Evolutionary conservation across 139 green algal species (phyloP).

Genomic region (Pycnococcus provasolii): DNA sequence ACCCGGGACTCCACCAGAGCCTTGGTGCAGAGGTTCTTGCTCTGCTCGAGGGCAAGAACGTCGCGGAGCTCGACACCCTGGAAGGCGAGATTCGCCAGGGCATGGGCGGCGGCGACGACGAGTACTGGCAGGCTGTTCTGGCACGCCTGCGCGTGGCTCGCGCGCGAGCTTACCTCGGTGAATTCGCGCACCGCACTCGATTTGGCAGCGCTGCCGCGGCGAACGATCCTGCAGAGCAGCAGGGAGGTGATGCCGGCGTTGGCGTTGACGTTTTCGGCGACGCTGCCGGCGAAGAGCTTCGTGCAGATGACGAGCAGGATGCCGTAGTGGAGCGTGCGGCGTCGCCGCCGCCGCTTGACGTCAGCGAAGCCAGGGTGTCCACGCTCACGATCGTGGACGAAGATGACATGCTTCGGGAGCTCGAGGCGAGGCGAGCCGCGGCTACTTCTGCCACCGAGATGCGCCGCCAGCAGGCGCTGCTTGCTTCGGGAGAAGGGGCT

Average conservation of each 20-base stretch:
- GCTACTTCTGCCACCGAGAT: too few species aligned
- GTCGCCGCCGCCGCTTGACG: too few species aligned
- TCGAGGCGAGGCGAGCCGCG: not conserved
- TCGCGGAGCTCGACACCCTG: slow-evolving; percentile 19
- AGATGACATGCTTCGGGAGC: too few species aligned
- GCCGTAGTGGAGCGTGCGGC: not conserved
- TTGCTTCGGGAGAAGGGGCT: too few species aligned
- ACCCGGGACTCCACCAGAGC: not conserved
- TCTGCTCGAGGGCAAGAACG: slow-evolving; percentile 22
- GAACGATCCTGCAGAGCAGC: slow-evolving; percentile 23
- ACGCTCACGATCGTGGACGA: too few species aligned
- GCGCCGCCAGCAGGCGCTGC: too few species aligned
- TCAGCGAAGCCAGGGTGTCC: too few species aligned
- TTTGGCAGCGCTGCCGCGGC: slow-evolving; percentile 10
- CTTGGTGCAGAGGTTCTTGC: slow-evolving; percentile 16
- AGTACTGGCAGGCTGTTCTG: slow-evolving; percentile 35
- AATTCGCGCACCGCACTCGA: not conserved
- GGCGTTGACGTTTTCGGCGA: slow-evolving; percentile 5
- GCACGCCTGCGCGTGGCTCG: slow-evolving; percentile 17
- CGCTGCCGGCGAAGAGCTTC: not conserved
- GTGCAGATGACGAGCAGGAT: not conserved
- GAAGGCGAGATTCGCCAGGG: slow-evolving; percentile 19
- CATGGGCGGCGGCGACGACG: slow-evolving; percentile 20
- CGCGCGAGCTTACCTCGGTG: slow-evolving; percentile 11
- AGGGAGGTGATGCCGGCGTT: slow-evolving; percentile 19